Base-by-base conservation (phyloP, 108 stramenopile species). In the Cyclostephanos tholiformis region DNA sequence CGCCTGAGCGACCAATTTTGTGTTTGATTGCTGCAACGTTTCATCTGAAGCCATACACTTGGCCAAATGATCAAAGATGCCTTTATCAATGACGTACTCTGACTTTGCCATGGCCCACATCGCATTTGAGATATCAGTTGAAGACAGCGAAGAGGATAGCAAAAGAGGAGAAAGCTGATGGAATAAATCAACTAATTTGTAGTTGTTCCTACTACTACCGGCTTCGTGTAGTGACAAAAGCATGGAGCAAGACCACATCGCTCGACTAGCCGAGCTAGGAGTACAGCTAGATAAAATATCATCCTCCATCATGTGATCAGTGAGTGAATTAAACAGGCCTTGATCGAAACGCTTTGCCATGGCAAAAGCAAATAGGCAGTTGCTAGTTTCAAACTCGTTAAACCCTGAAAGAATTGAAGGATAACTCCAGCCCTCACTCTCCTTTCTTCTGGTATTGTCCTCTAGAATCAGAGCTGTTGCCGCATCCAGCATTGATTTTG, bases 51-150 rank as follows among this genome's bases (percentile, higher is more conserved):
- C 78, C 53, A 89, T 52, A 14, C 64, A 51, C 51, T 75, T 36
- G 20, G 79, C 72, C 12, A 93, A 65, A 66, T 88, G 87, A 69
- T 93, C 89, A 77, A 90, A 90, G 20, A 90, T 70, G 6, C 88
- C 87, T 76, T 74, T 88, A 65, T 93, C 88, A 22, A 86, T 65
- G 12, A 79, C 69, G 52, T 90, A 93, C 2, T 53, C 57, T 6
- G 85, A 83, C 69, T 84, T 87, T 12, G 89, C 92, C 63, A 88
- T 89, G 2, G 92, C 87, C 61, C 81, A 86, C 69, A 93, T 77
- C 11, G 89, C 86, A 26, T 79, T 60, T 13, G 92, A 82, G 13
- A 68, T 56, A 62, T 93, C 88, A 10, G 68, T 65, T 11, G 89
- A 76, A 25, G 78, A 65, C 25, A 93, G 58, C 22, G 77, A 57